Conservation (phyloP, 352 stramenopile genomes). For the Phytophthora fragariaefolia region DNA sequence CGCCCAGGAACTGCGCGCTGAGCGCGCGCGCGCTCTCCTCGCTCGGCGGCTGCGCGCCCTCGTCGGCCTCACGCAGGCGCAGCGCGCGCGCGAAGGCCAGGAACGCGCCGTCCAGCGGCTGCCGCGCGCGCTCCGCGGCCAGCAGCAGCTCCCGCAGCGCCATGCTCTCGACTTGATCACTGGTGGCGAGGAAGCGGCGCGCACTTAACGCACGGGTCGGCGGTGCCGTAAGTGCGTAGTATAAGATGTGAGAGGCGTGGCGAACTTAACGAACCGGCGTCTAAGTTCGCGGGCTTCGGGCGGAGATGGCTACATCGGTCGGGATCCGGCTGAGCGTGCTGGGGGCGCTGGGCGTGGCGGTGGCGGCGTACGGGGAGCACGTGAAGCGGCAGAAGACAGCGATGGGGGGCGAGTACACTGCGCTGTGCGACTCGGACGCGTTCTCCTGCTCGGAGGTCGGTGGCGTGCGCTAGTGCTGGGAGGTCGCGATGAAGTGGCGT, state of each 20-base stretch:
- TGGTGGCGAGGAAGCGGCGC: no score
- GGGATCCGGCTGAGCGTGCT: conserved; percentile 22
- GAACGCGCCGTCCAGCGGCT: conserved; percentile 67
- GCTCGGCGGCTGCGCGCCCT: neutral
- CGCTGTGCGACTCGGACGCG: conserved; percentile 60
- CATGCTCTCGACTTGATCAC: no score
- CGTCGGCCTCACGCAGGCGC: neutral
- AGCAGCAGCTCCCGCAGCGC: conserved; percentile 75
- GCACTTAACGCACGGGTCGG: conserved; percentile 13
- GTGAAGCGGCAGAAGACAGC: conserved; percentile 56
- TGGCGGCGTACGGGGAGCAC: conserved; percentile 52
- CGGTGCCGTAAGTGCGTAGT: neutral
- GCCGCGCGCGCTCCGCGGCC: conserved; percentile 57
- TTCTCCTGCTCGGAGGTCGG: conserved; percentile 66
- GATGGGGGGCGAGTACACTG: conserved; percentile 43
- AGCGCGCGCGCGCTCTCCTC: conserved; percentile 22
- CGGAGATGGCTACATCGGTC: neutral
- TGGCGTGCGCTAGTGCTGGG: neutral
- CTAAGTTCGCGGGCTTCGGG: no score
- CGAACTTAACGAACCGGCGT: no score
- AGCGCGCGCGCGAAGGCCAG: conserved; percentile 44
- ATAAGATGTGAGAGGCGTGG: no score
- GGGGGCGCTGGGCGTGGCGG: conserved; percentile 31
- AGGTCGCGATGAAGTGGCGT: neutral
- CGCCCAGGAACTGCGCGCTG: conserved; percentile 49